Base-by-base conservation (phyloP, 2,329 filamentous ascomycete species). In the Microcyclosporella mali region DNA sequence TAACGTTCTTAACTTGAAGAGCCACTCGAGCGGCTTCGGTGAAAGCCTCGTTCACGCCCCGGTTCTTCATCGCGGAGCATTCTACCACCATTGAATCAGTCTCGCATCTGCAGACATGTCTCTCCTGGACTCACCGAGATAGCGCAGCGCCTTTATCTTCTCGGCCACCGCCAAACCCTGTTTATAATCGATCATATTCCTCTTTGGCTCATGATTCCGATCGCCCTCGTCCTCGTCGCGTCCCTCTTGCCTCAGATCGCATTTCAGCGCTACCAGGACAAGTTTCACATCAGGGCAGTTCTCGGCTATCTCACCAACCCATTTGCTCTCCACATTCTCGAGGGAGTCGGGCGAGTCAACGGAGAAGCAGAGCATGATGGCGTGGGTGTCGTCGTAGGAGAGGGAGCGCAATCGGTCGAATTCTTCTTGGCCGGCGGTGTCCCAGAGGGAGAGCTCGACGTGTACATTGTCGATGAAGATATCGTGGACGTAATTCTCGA, bases 401-500 rank as follows among this genome's bases (percentile, higher is more conserved):
- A 98, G 79, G 52, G 88, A 94, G 61, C 92, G 85, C 67, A 98
- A 72, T 40, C 92, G 82, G 70, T 98, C 92, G 71, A 97, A 98
- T 78, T 98, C 92, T 73, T 98, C 92, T 70, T 98, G 92, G 18
- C 92, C 86, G 30, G 92, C 92, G 0, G 92, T 98, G 67, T 98
- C 92, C 92, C 92, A 98, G 46, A 98, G 77, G 46, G 90, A 95
- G 43, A 98, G 77, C 68, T 98, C 92, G 66, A 98, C 94, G 69
- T 97, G 90, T 40, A 89, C 86, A 63, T 84, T 89, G 65, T 98
- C 92, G 65, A 98, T 92, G 67, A 95, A 98, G 66, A 98, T 95
- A 66, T 98, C 90, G 66, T 98, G 90, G 51, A 98, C 90, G 68
- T 97, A 98, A 70, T 98, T 98, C 67, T 98, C 90, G 69, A 95